Evolutionary conservation across 2,329 filamentous ascomycete species (phyloP).

Genomic region (Fusarium sp.): DNA sequence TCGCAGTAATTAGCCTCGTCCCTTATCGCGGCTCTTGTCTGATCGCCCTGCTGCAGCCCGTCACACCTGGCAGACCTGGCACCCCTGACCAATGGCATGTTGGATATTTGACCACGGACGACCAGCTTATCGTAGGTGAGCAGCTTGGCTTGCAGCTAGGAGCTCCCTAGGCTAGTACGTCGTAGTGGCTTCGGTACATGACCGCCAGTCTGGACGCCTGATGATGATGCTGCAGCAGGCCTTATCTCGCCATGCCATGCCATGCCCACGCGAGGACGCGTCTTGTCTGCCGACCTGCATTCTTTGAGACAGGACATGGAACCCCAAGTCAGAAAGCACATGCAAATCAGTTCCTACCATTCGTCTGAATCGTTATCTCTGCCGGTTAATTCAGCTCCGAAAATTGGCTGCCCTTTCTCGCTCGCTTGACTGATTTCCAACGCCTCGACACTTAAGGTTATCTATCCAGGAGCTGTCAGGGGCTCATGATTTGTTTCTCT

Average conservation of each 20-base stretch:
- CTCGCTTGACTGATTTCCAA: conserved; percentile 14
- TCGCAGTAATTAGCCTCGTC: conserved; percentile 22
- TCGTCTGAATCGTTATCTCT: conserved; percentile 20
- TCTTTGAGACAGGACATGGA: conserved; percentile 22
- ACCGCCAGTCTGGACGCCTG: conserved; percentile 9
- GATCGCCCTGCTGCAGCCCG: conserved; percentile 26
- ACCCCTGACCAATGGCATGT: conserved; percentile 33
- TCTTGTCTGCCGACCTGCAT: conserved; percentile 7
- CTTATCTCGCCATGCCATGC: conserved; percentile 41
- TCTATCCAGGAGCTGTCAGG: background rate
- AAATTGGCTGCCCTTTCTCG: conserved; percentile 8
- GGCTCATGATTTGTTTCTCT: background rate
- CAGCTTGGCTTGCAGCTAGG: conserved; percentile 40
- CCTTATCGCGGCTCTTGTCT: conserved; percentile 29
- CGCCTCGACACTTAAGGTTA: background rate
- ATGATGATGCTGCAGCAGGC: conserved; percentile 18
- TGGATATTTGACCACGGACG: conserved; percentile 33
- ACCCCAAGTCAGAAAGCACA: conserved; percentile 11
- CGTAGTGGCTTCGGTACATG: conserved; percentile 30
- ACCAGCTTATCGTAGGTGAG: conserved; percentile 38
- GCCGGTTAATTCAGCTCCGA: conserved; percentile 1
- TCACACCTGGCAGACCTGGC: conserved; percentile 8
- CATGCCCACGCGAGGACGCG: conserved; percentile 18
- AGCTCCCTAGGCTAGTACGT: conserved; percentile 24
- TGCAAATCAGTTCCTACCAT: background rate